These are phyloP conservation scores for Ustilago cynodontis DNA, from an alignment of 1,284 basidiomycete species.

Conservation along the genomic window DNA sequence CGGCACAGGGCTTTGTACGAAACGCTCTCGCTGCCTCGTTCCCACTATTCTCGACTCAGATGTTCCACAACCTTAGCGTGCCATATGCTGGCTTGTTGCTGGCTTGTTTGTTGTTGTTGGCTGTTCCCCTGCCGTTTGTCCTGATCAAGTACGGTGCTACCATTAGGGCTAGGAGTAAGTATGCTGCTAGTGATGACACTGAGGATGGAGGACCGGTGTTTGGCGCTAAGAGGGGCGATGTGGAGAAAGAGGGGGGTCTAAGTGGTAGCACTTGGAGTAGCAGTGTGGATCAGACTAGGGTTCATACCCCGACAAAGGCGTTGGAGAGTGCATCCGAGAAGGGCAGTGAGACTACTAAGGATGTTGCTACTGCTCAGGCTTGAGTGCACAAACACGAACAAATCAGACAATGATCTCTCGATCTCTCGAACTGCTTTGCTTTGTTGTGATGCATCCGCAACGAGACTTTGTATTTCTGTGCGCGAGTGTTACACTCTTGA, in stretches of 20 bases:
- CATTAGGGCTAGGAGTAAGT: conserved; percentile 56
- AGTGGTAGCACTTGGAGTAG: conserved; percentile 14
- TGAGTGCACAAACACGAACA: background rate
- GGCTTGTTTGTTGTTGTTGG: conserved; percentile 49
- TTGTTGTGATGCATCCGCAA: background rate
- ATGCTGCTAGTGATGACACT: conserved; percentile 49
- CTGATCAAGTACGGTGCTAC: conserved; percentile 57
- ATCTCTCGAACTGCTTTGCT: background rate
- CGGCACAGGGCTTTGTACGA: conserved; percentile 58
- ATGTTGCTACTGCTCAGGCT: background rate
- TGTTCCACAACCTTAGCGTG: conserved; percentile 58
- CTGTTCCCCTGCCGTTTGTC: conserved; percentile 58
- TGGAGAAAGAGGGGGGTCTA: conserved; percentile 31
- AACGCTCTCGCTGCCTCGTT: conserved; percentile 56
- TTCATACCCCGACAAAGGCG: conserved; percentile 32
- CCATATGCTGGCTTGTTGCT: conserved; percentile 55
- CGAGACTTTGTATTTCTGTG: background rate
- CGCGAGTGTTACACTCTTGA: no score
- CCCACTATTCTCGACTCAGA: conserved; percentile 59
- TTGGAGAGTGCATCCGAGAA: conserved; percentile 20
- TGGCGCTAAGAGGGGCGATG: conserved; percentile 40
- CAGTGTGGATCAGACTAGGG: conserved; percentile 32
- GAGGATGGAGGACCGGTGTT: conserved; percentile 47
- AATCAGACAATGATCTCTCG: conserved; percentile 1
- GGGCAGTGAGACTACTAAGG: conserved; percentile 17